Evolutionary conservation across 2,329 filamentous ascomycete species (phyloP).

Genomic region (Ramularia collo-cygni): DNA sequence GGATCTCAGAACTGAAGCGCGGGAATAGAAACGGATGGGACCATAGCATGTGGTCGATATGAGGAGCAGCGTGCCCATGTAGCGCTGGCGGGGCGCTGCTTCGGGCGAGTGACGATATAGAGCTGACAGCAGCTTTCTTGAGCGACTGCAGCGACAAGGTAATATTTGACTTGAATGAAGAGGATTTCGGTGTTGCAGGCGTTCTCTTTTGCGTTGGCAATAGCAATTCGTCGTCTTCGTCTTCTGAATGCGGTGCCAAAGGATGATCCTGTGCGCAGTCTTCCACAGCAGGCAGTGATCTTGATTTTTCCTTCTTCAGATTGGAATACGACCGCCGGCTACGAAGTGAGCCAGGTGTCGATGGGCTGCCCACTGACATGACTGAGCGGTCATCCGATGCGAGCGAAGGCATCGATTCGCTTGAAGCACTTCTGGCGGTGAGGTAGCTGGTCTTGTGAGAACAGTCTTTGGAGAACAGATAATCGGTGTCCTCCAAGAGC

Average conservation of each 20-base stretch:
- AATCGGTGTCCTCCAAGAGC: constrained; percentile 49
- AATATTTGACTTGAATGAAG: constrained; percentile 56
- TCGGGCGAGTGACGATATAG: constrained; percentile 49
- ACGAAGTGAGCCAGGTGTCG: constrained; percentile 35
- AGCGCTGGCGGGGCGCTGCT: constrained; percentile 26
- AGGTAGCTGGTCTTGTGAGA: constrained; percentile 30
- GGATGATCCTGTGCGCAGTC: constrained; percentile 54
- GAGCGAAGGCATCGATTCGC: constrained; percentile 52
- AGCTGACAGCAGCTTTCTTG: constrained; percentile 51
- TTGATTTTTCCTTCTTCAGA: constrained; percentile 41
- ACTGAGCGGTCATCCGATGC: constrained; percentile 42
- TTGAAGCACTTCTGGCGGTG: constrained; percentile 47
- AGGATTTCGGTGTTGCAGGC: constrained; percentile 35
- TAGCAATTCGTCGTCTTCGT: constrained; percentile 29
- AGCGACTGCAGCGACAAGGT: constrained; percentile 56
- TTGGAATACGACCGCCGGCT: constrained; percentile 30
- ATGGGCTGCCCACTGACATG: constrained; percentile 37
- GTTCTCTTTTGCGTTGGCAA: constrained; percentile 23
- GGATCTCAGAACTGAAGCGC: constrained; percentile 53
- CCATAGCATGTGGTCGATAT: constrained; percentile 51
- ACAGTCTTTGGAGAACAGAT: constrained; percentile 23
- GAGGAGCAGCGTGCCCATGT: constrained; percentile 10
- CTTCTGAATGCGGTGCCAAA: constrained; percentile 38
- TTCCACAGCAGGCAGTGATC: constrained; percentile 44
- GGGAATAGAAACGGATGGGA: constrained; percentile 53